A percentile compares a stretch with the other conserved stretches of the same genome.
Evolutionary conservation across 2,329 filamentous ascomycete genomes (phyloP).

Genomic region (Colletotrichum sp.): DNA sequence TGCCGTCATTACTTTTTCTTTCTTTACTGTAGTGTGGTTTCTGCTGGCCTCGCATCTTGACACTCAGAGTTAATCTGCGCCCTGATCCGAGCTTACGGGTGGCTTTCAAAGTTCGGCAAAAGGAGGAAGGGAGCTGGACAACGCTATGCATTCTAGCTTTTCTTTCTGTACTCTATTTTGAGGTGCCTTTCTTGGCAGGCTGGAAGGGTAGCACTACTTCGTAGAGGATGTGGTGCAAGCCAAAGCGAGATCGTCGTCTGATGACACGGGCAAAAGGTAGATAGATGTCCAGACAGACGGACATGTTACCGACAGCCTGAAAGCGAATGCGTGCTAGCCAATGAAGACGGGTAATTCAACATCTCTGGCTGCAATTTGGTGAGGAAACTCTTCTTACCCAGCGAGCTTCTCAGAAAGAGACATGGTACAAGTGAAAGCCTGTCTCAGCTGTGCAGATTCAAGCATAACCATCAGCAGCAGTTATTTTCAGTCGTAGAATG

Average conservation of each 20-base stretch:
- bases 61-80: not conserved
- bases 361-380: not conserved
- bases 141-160: not conserved
- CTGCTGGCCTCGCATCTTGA: not conserved
- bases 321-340: not conserved
- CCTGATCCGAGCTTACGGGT: not conserved
- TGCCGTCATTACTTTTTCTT: not conserved
- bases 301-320: not conserved
- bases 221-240: not conserved
- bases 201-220: not conserved
- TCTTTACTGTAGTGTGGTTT: not conserved
- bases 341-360: not conserved
- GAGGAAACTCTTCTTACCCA: not conserved
- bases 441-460: not conserved
- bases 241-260: not conserved
- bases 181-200: not conserved
- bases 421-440: not conserved
- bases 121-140: not conserved
- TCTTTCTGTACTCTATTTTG: not conserved
- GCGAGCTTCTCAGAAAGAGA: not conserved
- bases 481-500: not conserved
- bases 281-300: not conserved
- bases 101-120: not conserved
- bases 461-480: not conserved
- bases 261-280: not conserved